Evolutionary conservation across 371 early-diverging fungal genomes (phyloP).

Genomic region (Mortierella sp.): DNA sequence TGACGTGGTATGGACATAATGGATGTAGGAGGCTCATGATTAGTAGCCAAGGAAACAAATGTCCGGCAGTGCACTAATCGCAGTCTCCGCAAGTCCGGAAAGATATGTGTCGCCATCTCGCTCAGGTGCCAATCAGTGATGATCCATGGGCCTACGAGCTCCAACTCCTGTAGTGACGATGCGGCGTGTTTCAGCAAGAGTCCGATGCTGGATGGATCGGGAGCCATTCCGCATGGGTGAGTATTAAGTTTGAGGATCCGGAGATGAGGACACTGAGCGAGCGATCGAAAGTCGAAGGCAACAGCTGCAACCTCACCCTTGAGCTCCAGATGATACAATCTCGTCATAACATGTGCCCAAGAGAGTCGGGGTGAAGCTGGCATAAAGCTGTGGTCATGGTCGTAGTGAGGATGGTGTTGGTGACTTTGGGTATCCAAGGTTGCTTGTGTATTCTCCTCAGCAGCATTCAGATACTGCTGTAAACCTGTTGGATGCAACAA

Average conservation of each 20-base stretch:
- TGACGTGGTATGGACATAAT: neutral
- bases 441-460: neutral
- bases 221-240: conserved; percentile 4
- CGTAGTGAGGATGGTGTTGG: neutral
- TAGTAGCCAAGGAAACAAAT: neutral
- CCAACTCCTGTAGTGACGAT: conserved; percentile 6
- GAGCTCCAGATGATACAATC: conserved; percentile 9
- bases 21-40: neutral
- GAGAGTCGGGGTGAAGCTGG: neutral
- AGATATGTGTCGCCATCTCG: neutral
- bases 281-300: conserved; percentile 9
- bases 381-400: neutral
- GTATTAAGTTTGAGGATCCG: conserved; percentile 11
- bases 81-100: conserved; percentile 9
- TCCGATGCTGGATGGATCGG: neutral
- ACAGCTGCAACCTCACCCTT: conserved; percentile 16
- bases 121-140: conserved; percentile 13
- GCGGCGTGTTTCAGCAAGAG: conserved; percentile 1
- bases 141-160: conserved; percentile 18
- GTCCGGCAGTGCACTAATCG: conserved; percentile 12
- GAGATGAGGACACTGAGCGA: conserved; percentile 6
- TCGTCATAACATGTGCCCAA: conserved; percentile 3
- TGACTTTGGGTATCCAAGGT: neutral
- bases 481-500: neutral
- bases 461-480: neutral